Evolutionary conservation across 1,139 yeast genomes (phyloP).

Genomic region (Yarrowia galli): DNA sequence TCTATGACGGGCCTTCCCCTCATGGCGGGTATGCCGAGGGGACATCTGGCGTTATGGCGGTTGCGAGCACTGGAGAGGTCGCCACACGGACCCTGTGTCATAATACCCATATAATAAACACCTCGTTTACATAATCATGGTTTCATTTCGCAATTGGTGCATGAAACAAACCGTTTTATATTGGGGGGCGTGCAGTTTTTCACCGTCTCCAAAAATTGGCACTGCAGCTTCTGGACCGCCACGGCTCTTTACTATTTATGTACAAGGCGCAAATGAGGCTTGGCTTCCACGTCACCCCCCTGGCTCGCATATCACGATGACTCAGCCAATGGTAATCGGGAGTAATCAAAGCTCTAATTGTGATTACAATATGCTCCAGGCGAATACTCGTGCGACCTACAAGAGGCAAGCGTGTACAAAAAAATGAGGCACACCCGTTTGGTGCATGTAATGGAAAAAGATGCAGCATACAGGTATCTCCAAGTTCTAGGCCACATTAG

Average conservation of each 20-base stretch:
- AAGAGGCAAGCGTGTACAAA: too few species aligned
- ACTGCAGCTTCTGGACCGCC: too few species aligned
- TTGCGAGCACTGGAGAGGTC: background rate
- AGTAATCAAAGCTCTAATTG: background rate
- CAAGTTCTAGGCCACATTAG: background rate
- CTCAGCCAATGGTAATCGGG: constrained; percentile 12
- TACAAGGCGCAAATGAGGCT: background rate
- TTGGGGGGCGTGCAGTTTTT: constrained; percentile 23
- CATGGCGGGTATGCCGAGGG: background rate
- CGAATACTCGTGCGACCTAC: background rate
- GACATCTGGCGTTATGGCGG: background rate
- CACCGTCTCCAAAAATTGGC: background rate
- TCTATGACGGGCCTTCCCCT: constrained; percentile 19
- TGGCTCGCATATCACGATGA: background rate
- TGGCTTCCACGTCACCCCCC: background rate
- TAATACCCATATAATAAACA: background rate
- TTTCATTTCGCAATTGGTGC: constrained; percentile 26
- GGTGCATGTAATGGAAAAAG: background rate
- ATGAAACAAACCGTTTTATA: constrained; percentile 12
- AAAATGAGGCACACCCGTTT: background rate
- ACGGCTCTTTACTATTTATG: too few species aligned
- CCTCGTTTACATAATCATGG: constrained; percentile 14
- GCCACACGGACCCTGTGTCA: too few species aligned
- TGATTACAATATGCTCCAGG: background rate
- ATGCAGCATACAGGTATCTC: background rate